Base-by-base conservation (phyloP, 805 yeast species). In the Kuraishia cidri region DNA sequence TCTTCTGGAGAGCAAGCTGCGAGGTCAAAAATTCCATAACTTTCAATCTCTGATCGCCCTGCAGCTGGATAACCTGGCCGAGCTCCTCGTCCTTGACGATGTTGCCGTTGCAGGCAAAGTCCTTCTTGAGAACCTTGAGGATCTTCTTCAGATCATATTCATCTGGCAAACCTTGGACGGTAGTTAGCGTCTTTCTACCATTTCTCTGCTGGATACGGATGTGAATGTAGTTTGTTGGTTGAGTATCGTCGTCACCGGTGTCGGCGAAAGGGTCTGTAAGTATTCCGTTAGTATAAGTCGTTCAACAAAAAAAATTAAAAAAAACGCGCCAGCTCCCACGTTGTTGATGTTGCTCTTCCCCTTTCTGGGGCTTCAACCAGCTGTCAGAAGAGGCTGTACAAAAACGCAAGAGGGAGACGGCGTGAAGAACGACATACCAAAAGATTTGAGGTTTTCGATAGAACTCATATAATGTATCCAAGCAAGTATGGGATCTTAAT, bases 171-270 rank as follows among this genome's bases (percentile, higher is more conserved):
- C 98, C 98, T 69, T 92, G 97, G 41, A 90, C 97, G 26, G 98
- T 90, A 46, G 98, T 90, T 59, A 90, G 76, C 43, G 97, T 90
- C 68, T 90, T 90, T 69, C 97, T 88, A 59, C 98, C 98, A 70
- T 92, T 90, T 73, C 98, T 90, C 71, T 90, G 98, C 68, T 90
- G 98, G 60, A 94, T 90, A 74, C 98, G 94, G 62, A 90, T 82
- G 66, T 88, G 98, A 64, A 90, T 85, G 69, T 88, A 86, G 71
- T 85, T 87, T 39, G 94, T 78, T 56, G 94, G 83, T 67, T 90
- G 90, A 50, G 95, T 82, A 63, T 90, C 96, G 69, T 92, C 94
- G 76, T 90, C 97, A 72, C 97, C 97, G 67, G 97, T 88, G 66
- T 90, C 98, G 79, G 97, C 97, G 79, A 90, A 90, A 43, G 98